Evolutionary conservation across 495 filamentous ascomycete species (phyloP), one percentile per base, ranked within the genome.

Genomic region (Aspergillus coremiiformis): DNA sequence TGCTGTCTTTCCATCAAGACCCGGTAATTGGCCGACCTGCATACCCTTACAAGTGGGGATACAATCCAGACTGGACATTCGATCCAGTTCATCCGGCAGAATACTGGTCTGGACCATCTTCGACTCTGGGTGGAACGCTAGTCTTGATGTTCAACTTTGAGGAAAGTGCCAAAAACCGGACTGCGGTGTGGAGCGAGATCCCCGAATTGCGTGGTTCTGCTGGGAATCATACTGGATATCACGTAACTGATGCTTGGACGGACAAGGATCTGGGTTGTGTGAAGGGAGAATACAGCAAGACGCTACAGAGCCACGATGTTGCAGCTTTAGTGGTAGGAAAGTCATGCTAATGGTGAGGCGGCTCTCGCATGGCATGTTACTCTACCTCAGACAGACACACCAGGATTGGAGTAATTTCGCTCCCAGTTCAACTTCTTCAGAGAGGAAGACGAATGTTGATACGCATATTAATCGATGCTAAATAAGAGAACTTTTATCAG

Each of bases 1-100:
- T 87, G 0, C 66, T 86, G 5, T 75, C 76, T 0, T 83, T 86
- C 63, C 77, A 79, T 57, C 84, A 86, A 59, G 84, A 87, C 51
- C 65, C 71, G 8, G 44, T 69, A 2, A 52, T 68, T 41, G 82
- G 81, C 3, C 62, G 61, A 12, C 75, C 81, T 1, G 81, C 79
- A 0, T 73, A 62, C 59, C 83, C 83, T 1, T 86, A 82, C 51
- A 85, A 85, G 59, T 84, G 82, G 81, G 82, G 82, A 1, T 73
- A 72, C 33, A 84, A 83, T 33, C 61, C 73, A 0, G 78, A 85
- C 53, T 83, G 76, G 69, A 85, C 79, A 0, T 88, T 81, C 53
- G 76, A 83, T 41, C 64, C 75, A 0, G 70, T 62, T 0, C 72
- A 78, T 44, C 82, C 82, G 3, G 80, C 83, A 0, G 82, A 82